These are phyloP conservation scores for Alternaria arbusti DNA, from an alignment of 2,329 filamentous ascomycete species.

Conservation along the genomic window DNA sequence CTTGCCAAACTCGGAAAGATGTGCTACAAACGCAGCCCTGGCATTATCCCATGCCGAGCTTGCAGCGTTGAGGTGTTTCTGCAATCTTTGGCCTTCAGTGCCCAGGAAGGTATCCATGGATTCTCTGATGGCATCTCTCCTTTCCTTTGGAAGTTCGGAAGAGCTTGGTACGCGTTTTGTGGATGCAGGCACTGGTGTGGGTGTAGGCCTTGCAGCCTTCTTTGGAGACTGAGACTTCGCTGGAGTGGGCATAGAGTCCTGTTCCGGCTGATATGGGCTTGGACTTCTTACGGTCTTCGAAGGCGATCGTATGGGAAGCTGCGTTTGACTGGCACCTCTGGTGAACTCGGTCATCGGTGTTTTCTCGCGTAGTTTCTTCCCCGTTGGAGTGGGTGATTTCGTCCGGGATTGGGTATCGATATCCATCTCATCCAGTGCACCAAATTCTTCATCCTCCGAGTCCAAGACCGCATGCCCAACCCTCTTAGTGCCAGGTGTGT, in stretches of 20 bases:
- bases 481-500: constrained; percentile 23
- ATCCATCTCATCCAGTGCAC: constrained; percentile 37
- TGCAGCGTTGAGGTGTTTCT: constrained; percentile 33
- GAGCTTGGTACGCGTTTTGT: constrained; percentile 15
- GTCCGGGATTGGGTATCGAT: constrained; percentile 17
- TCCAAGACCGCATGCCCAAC: constrained; percentile 33
- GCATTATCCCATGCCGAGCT: constrained; percentile 35
- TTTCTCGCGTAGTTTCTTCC: constrained; percentile 17
- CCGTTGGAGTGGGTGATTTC: constrained; percentile 16
- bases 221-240: constrained; percentile 28
- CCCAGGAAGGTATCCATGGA: constrained; percentile 32
- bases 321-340: constrained; percentile 14
- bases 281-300: constrained; percentile 24
- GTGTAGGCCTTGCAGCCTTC: constrained; percentile 10
- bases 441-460: constrained; percentile 43
- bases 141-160: constrained; percentile 38
- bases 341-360: constrained; percentile 16
- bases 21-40: constrained; percentile 31
- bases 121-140: constrained; percentile 25
- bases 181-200: neutral
- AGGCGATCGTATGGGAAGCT: constrained; percentile 36
- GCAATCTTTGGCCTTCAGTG: constrained; percentile 31
- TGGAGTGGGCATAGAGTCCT: constrained; percentile 26
- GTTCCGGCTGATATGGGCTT: constrained; percentile 22
- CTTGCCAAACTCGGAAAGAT: constrained; percentile 31